Conservation (phyloP, 1,139 yeast species). For the Candida sanyaensis region DNA sequence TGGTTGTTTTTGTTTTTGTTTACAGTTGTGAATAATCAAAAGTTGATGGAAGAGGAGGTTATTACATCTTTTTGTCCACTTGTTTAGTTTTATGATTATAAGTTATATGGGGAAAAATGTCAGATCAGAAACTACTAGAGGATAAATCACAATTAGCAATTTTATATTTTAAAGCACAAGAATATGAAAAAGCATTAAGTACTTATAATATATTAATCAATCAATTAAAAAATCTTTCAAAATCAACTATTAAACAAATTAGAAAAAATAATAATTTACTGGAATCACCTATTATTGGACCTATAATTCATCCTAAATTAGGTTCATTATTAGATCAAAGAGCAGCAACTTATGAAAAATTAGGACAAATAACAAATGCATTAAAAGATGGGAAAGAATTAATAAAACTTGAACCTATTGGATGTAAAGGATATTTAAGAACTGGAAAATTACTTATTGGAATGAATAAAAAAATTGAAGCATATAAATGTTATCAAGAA, state of each 20-base stretch:
- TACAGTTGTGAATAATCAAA: too few species aligned
- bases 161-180: constrained; percentile 31
- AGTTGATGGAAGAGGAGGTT: too few species aligned
- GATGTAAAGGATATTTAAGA: constrained; percentile 62
- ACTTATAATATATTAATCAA: constrained; percentile 22
- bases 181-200: constrained; percentile 30
- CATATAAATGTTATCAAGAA: constrained; percentile 41
- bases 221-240: constrained; percentile 18
- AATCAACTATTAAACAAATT: constrained; percentile 17
- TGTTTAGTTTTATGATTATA: not conserved
- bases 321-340: constrained; percentile 45
- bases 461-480: constrained; percentile 35
- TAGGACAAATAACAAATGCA: constrained; percentile 42
- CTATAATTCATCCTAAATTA: constrained; percentile 23
- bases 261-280: constrained; percentile 21
- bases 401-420: constrained; percentile 51
- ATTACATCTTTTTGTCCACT: too few species aligned
- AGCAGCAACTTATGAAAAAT: constrained; percentile 61
- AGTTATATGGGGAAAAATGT: not conserved
- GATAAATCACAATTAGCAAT: constrained; percentile 35
- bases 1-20: not conserved
- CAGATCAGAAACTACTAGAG: constrained; percentile 16
- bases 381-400: constrained; percentile 45
- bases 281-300: constrained; percentile 31
- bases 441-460: constrained; percentile 45